Base-by-base conservation (phyloP, 208 protist genomes). In the Wallacemonas sp. region DNA sequence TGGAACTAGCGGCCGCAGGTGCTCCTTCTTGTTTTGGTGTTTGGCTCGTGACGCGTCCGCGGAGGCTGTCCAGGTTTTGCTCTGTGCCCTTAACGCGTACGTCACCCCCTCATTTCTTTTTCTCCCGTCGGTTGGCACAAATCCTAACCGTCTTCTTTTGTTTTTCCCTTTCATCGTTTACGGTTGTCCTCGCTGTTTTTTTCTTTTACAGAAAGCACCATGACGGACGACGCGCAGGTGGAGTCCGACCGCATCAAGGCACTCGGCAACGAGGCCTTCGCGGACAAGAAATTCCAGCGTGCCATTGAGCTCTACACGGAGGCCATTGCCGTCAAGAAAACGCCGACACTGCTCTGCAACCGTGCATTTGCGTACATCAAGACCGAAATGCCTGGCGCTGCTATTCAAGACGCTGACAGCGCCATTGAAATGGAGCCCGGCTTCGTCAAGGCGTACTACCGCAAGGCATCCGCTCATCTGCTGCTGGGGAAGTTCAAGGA, bases 401-500 rank as follows among this genome's bases (percentile, higher is more conserved):
- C 98, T 10, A 74, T 99, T 13, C 48, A 72, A 0, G 98, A 99
- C 61, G 96, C 97, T 22, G 85, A 93, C 13, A 84, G 82, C 46
- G 90, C 96, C 10, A 83, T 98, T 27, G 75, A 85, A 21, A 42
- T 98, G 15, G 97, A 99, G 41, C 87, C 90, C 1, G 81, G 71
- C 37, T 99, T 97, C 55, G 81, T 97, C 2, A 99, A 99, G 86
- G 98, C 94, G 12, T 98, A 99, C 74, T 99, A 99, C 82, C 89
- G 98, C 65, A 90, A 97, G 39, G 98, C 94, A 21, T 95, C 91
- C 1, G 96, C 97, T 0, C 80, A 98, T 68, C 80, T 99, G 22
- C 79, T 86, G 13, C 79, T 99, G 3, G 87, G 89, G 5, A 97
- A 99, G 66, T 98, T 90, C 76, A 97, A 99, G 69, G 96, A 99